Evolutionary conservation across 345 rosid genomes (phyloP), one percentile per base, ranked within the genome.

Genomic region (Reutealis trisperma): DNA sequence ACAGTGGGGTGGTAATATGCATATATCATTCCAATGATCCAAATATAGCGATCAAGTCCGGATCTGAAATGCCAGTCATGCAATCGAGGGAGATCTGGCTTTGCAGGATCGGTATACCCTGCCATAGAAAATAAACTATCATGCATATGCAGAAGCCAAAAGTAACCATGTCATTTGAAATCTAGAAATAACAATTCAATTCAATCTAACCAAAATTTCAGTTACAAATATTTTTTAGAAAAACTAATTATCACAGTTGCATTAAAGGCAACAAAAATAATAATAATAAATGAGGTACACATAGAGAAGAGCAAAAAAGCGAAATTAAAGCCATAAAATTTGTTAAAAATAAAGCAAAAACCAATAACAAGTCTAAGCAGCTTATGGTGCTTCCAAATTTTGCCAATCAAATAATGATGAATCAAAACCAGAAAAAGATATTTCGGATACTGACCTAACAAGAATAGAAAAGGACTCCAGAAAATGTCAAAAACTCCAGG

Each of bases 61-160:
- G 99, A 93, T 92, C 99, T 91, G 85, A 96, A 96, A 76, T 93
- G 96, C 97, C 99, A 96, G 76, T 92, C 99, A 75, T 96, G 94
- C 72, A 92, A 68, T 64, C 89, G 87, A 74, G 93, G 83, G 41
- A 96, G 97, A 84, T 91, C 91, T 0, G 95, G 98, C 81, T 96
- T 96, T 27, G 90, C 97, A 65, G 97, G 99, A 85, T 96, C 98
- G 71, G 84, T 84, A 84, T 96, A 93, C 44, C 94, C 98, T 92
- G 91, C 79, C 82, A 74, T 24, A 42, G 30, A 55, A 72, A 81
- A 61, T 7, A 19, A 37, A 52, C 21, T 60, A 44, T 52, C 24
- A 68, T 71, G 52, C 70, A 77, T 52, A 79, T 62, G 70, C 58
- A 54, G 59, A 80, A 27, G 65, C 59, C n/a, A 49, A 75, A 67